phyloP scores from a whole-genome alignment of 148 eudicot species.

The Vaccinium darrowii region DNA sequence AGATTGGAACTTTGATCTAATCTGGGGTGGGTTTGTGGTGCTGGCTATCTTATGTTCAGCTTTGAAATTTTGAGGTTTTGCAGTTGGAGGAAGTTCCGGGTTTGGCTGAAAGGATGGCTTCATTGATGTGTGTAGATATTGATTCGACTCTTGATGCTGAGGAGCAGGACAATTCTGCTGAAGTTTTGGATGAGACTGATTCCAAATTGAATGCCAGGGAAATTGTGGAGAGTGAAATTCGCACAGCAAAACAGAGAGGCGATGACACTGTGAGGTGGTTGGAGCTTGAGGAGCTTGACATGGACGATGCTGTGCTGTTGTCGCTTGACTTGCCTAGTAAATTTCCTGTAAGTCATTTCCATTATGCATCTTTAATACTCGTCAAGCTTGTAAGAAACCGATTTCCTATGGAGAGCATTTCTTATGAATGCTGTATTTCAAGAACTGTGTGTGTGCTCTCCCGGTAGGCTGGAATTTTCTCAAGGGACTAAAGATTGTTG shows the following conservation, averaged over 20 bases:
- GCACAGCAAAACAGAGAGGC: slow-evolving; percentile 45
- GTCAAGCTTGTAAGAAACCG: not conserved
- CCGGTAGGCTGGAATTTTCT: not conserved
- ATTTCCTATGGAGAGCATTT: slow-evolving; percentile 5
- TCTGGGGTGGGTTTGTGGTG: not conserved
- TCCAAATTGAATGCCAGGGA: slow-evolving; percentile 38
- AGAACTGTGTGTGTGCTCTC: not conserved
- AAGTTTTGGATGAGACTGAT: slow-evolving; percentile 30
- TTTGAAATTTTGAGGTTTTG: slow-evolving; percentile 26
- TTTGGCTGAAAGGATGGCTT: slow-evolving; percentile 89
- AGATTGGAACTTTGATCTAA: not conserved
- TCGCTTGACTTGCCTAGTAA: slow-evolving; percentile 75
- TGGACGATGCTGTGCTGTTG: slow-evolving; percentile 61
- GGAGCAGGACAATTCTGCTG: slow-evolving; percentile 20
- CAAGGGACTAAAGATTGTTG: not conserved
- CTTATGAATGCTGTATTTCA: not conserved
- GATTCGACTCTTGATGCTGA: slow-evolving; percentile 43
- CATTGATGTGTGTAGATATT: slow-evolving; percentile 84
- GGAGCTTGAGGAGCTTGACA: slow-evolving; percentile 84
- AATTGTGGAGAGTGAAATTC: slow-evolving; percentile 58
- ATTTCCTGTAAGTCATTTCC: slow-evolving; percentile 67
- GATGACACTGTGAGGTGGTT: slow-evolving; percentile 64
- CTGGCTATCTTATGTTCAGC: not conserved
- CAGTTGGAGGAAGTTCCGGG: slow-evolving; percentile 96
- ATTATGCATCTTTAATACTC: slow-evolving; percentile 10